These are phyloP conservation scores for Tephrocybe sp. DNA, from an alignment of 768 basidiomycete species.

Conservation along the genomic window DNA sequence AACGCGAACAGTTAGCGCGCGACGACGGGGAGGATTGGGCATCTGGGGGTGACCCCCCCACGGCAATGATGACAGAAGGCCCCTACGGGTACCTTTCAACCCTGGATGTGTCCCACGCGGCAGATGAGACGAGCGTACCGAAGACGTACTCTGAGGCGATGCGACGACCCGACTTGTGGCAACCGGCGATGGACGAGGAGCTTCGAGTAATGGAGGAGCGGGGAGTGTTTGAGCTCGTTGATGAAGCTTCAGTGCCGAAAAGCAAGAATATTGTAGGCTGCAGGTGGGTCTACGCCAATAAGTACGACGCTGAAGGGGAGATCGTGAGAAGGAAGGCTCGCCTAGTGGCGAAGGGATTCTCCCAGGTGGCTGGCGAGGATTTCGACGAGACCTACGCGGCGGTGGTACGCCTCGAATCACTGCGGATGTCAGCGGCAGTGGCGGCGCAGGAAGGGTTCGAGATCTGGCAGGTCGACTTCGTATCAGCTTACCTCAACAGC, in stretches of 20 bases:
- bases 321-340: slow-evolving; percentile 27
- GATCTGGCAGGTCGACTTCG: not conserved
- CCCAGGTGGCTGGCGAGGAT: slow-evolving; percentile 30
- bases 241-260: not conserved
- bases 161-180: not conserved
- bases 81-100: not conserved
- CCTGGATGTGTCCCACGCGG: not conserved
- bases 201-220: not conserved
- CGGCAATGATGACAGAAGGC: not conserved
- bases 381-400: not conserved
- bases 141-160: not conserved
- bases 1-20: no score
- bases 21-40: no score
- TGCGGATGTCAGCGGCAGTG: not conserved
- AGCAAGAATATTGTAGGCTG: not conserved
- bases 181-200: not conserved
- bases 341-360: slow-evolving; percentile 26
- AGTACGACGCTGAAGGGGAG: slow-evolving; percentile 27
- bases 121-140: not conserved
- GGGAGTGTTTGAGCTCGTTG: not conserved
- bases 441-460: not conserved
- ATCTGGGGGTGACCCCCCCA: no score
- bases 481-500: not conserved
- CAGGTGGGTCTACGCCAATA: slow-evolving; percentile 26
- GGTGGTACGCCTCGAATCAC: not conserved